Conservation (phyloP, 345 rosid genomes). For the Murraya paniculata region DNA sequence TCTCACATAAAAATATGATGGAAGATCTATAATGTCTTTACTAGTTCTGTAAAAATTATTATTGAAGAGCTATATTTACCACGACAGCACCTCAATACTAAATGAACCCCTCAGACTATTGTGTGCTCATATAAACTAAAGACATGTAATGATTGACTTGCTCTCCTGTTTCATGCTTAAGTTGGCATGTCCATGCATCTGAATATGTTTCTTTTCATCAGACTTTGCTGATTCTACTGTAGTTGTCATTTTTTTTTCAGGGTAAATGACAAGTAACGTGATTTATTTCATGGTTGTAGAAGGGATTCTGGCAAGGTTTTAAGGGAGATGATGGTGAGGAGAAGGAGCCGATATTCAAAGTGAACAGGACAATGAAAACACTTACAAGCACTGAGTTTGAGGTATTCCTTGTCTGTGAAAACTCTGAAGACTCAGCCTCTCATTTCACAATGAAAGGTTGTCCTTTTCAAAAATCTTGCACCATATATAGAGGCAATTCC, state of each 20-base stretch:
- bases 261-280: not conserved
- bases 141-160: not conserved
- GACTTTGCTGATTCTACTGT: not conserved
- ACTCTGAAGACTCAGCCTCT: slow-evolving; percentile 25
- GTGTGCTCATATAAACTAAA: not conserved
- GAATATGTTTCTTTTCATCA: not conserved
- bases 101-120: not conserved
- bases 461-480: slow-evolving; percentile 78
- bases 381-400: slow-evolving; percentile 58
- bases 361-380: slow-evolving; percentile 45
- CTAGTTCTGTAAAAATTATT: too few species aligned
- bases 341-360: slow-evolving; percentile 51
- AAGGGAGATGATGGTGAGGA: slow-evolving; percentile 41
- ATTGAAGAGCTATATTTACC: too few species aligned
- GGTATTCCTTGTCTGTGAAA: slow-evolving; percentile 41
- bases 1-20: too few species aligned
- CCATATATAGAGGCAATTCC: slow-evolving; percentile 56
- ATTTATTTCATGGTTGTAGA: slow-evolving; percentile 41
- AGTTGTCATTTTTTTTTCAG: not conserved
- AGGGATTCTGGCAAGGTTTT: slow-evolving; percentile 63
- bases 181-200: not conserved
- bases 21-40: too few species aligned
- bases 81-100: too few species aligned
- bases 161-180: not conserved
- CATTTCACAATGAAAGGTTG: slow-evolving; percentile 60